Evolutionary conservation across 805 yeast genomes (phyloP).

Genomic region (Hanseniaspora thailandica): DNA sequence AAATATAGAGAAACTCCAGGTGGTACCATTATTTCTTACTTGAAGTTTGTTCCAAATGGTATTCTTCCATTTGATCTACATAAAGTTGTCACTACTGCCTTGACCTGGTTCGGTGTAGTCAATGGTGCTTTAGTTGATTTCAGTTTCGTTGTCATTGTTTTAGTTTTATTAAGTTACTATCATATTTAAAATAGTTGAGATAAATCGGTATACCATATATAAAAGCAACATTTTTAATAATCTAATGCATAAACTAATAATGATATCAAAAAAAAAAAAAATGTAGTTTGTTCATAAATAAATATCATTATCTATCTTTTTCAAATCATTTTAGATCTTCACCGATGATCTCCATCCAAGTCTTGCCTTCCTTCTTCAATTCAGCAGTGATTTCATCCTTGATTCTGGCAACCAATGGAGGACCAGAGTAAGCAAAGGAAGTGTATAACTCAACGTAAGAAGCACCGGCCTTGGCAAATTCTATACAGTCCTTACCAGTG

Average conservation of each 20-base stretch:
- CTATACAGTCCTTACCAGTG: constrained; percentile 78
- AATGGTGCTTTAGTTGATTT: constrained; percentile 27
- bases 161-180: constrained; percentile 24
- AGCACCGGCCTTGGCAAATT: constrained; percentile 89
- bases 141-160: constrained; percentile 25
- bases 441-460: constrained; percentile 79
- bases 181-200: constrained; percentile 6
- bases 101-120: constrained; percentile 24
- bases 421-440: constrained; percentile 84
- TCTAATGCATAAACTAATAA: not conserved
- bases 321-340: constrained; percentile 34
- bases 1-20: constrained; percentile 23
- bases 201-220: not conserved
- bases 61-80: constrained; percentile 22
- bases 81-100: constrained; percentile 11
- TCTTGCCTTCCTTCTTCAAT: constrained; percentile 59
- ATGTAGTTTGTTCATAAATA: not conserved
- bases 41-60: constrained; percentile 28
- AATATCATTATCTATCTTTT: not conserved
- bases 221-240: not conserved
- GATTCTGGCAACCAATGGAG: constrained; percentile 59
- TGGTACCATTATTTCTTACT: constrained; percentile 24
- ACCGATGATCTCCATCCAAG: constrained; percentile 75
- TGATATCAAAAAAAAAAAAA: too few species aligned
- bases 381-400: constrained; percentile 49